Percentiles rank a stretch among this genome's conserved stretches.
phyloP scores from a whole-genome alignment of 805 yeast genomes.

The Sporopachydermia lactativora region DNA sequence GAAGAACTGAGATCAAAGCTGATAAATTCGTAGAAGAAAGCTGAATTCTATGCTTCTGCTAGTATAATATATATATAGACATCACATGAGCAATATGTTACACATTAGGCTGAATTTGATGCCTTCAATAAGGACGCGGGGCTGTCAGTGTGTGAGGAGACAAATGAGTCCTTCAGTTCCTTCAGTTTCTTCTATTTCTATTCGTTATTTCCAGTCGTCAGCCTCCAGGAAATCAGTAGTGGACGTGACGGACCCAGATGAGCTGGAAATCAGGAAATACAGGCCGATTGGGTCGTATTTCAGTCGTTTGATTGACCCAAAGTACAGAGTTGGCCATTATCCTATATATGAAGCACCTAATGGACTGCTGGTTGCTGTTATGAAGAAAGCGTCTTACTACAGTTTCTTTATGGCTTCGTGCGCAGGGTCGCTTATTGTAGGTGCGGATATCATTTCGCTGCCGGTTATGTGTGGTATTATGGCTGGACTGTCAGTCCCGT shows the following conservation, averaged over 20 bases:
- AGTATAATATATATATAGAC: no score
- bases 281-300: background rate
- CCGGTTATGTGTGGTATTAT: background rate
- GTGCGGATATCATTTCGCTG: background rate
- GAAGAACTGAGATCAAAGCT: no score
- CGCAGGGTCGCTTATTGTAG: background rate
- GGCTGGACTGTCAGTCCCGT: slow-evolving; percentile 17
- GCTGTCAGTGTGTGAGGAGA: no score
- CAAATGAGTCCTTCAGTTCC: background rate
- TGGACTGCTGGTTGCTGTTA: background rate
- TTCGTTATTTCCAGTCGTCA: background rate
- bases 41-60: no score
- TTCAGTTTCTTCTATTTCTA: background rate
- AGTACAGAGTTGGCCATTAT: background rate
- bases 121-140: no score
- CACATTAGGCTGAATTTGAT: no score
- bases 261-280: slow-evolving; percentile 1
- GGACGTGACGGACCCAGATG: background rate
- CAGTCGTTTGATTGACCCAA: background rate
- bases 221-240: background rate
- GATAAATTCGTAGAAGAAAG: no score
- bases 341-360: slow-evolving; percentile 1
- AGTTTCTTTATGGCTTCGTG: background rate
- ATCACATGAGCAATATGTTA: no score
- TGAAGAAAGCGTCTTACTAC: background rate